phyloP scores from a whole-genome alignment of 345 rosid genomes.

The Linum tenue region DNA sequence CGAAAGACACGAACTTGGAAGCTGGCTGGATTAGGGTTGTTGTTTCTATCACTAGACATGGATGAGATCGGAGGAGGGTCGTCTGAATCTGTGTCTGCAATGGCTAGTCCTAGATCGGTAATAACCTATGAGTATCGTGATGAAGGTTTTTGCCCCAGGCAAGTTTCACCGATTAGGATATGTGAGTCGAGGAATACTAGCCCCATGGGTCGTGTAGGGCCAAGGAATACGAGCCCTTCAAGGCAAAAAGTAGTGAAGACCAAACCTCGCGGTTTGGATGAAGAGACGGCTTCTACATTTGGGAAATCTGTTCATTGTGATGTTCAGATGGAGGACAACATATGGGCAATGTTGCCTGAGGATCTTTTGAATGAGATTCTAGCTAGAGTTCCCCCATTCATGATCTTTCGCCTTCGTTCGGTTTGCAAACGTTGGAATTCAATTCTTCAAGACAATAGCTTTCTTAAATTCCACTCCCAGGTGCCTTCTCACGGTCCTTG shows the following conservation, averaged over 20 bases:
- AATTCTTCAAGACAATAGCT: slow-evolving; percentile 75
- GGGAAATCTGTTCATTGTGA: slow-evolving; percentile 56
- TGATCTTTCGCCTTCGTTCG: slow-evolving; percentile 82
- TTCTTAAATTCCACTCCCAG: slow-evolving; percentile 69
- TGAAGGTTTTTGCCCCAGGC: slow-evolving; percentile 48
- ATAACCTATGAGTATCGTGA: slow-evolving; percentile 20
- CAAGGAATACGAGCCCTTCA: slow-evolving; percentile 79
- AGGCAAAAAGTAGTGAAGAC: slow-evolving; percentile 81
- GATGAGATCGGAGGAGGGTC: slow-evolving; percentile 34
- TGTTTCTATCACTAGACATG: slow-evolving; percentile 21
- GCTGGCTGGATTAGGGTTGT: no score
- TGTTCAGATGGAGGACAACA: slow-evolving; percentile 80
- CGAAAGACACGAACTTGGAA: no score
- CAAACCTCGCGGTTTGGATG: slow-evolving; percentile 90
- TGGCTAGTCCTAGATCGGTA: slow-evolving; percentile 22
- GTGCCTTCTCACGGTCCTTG: slow-evolving; percentile 74
- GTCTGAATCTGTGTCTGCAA: slow-evolving; percentile 37
- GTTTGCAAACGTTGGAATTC: slow-evolving; percentile 85
- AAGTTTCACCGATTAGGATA: slow-evolving; percentile 47
- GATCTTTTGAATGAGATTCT: slow-evolving; percentile 83
- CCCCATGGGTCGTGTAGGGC: slow-evolving; percentile 62
- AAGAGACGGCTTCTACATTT: slow-evolving; percentile 73
- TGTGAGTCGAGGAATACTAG: slow-evolving; percentile 69
- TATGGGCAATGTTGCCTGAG: slow-evolving; percentile 97
- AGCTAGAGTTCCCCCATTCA: slow-evolving; percentile 86